Evolutionary conservation across 352 stramenopile genomes (phyloP), one percentile per base, ranked within the genome.

Genomic region (Poterioochromonas sp.): DNA sequence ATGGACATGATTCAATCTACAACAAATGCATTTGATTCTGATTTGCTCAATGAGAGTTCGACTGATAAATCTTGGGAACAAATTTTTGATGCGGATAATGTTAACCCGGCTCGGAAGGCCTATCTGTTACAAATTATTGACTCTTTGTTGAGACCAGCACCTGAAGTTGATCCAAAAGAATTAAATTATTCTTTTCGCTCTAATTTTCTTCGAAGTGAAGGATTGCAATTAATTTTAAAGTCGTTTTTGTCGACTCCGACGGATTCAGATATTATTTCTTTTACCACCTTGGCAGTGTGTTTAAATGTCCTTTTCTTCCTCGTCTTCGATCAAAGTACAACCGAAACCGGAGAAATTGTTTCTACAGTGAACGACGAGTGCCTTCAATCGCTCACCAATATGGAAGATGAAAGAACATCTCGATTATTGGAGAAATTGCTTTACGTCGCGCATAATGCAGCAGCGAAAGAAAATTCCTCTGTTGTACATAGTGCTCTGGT

Each of bases 101-200:
- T 62, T 5, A 22, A 8, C 2, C 20, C 20, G 20, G 58, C 58
- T 39, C 62, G 62, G 3, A 41, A 3, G 39, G 15, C 62, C 20
- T 92, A 92, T 73, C 85, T 88, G 8, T 86, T 92, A 73, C 83
- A 91, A 82, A 83, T 90, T 34, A 83, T 92, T 51, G 88, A 92
- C 82, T 86, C 84, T 22, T 86, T 88, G 49, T 70, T 92, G 12
- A 77, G 87, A 64, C 88, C 88, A n/a, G 81, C 86, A 26, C 73
- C 64, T 22, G 79, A 82, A 49, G 40, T 79, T 32, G 58, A 70
- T 44, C 22, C 47, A 26, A 11, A 3, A 63, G 58, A 44, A 29
- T 20, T 44, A 40, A 40, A 12, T n/a, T 32, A 39, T 2, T 47
- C 26, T 5, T 79, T 69, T 34, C 22, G 22, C 0, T 12, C 29